Evolutionary conservation across 2,329 filamentous ascomycete species (phyloP), one percentile per base, ranked within the genome.

Genomic region (Penicillium palitans): DNA sequence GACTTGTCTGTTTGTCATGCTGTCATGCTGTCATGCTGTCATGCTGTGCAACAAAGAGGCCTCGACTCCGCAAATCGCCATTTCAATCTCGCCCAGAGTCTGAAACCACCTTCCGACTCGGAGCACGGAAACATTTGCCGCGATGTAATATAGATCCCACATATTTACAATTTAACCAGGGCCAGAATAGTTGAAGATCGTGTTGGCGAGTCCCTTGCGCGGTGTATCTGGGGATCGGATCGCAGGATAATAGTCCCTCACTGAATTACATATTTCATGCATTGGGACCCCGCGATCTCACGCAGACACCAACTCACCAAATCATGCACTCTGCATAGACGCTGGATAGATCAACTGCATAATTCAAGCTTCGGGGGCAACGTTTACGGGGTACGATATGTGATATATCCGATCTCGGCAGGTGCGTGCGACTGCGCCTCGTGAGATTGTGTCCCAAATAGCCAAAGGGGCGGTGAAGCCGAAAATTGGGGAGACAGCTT

Each of bases 171-270:
- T 44, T 12, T 24, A 45, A 49, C 54, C 52, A 42, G 50, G 56
- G 57, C 44, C 46, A 60, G 53, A 37, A 37, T 49, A 25, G 15
- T 48, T 48, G 46, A 45, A 45, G 24, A 59, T 61, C 61, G 59
- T 65, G 62, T 63, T 57, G 62, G n/a, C 55, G 46, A 46, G 52
- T 60, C 61, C 66, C 66, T 67, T 69, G 60, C 67, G 49, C 54
- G 21, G 48, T 46, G 41, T 31, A 52, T 45, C n/a, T 37, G 40
- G 41, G 47, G 55, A 61, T 55, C 61, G 59, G 57, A 58, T 53
- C 60, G 59, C 51, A 59, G 55, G 42, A 62, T 42, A n/a, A 25
- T 27, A 25, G 39, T 55, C 56, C 60, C 57, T 58, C 57, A 33
- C 57, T 50, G 52, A 59, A 52, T 44, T 37, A 41, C 40, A 51